phyloP scores from a whole-genome alignment of 768 basidiomycete species.

The Mycena venus region DNA sequence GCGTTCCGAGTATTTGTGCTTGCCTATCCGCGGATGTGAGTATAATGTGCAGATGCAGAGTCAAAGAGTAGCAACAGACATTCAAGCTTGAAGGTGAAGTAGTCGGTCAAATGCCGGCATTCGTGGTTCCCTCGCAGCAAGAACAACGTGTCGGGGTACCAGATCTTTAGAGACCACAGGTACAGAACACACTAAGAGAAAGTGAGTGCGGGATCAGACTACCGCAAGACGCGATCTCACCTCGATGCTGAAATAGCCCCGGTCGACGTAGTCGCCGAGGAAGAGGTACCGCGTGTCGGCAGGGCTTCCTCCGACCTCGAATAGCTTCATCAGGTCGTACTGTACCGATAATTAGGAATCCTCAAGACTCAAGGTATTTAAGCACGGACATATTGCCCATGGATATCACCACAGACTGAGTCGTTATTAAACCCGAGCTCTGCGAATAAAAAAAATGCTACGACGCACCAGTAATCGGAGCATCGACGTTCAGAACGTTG shows the following conservation, averaged over 20 bases:
- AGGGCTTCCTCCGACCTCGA: slow-evolving; percentile 95
- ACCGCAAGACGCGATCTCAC: slow-evolving; percentile 51
- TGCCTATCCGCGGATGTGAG: slow-evolving; percentile 67
- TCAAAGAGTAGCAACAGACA: slow-evolving; percentile 70
- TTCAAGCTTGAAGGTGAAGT: slow-evolving; percentile 99
- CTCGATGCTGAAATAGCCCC: slow-evolving; percentile 95
- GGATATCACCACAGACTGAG: slow-evolving; percentile 96
- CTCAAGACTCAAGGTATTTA: background rate
- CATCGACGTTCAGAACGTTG: slow-evolving; percentile 94
- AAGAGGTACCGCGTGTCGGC: slow-evolving; percentile 94
- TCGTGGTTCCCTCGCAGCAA: slow-evolving; percentile 98
- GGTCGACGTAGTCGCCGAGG: slow-evolving; percentile 93
- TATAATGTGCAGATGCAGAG: slow-evolving; percentile 6
- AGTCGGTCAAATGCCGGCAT: slow-evolving; percentile 98
- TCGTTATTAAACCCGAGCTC: background rate
- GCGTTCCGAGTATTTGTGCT: slow-evolving; percentile 98
- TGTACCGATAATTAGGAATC: slow-evolving; percentile 45
- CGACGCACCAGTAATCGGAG: slow-evolving; percentile 91
- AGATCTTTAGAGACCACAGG: slow-evolving; percentile 98
- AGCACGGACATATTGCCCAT: slow-evolving; percentile 94
- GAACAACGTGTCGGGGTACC: slow-evolving; percentile 98
- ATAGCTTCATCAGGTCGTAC: slow-evolving; percentile 96
- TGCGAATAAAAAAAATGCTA: background rate
- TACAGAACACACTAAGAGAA: slow-evolving; percentile 91
- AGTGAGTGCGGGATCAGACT: slow-evolving; percentile 20